Base-by-base conservation (phyloP, 139 green algal species). In the Desmodesmus armatus region DNA sequence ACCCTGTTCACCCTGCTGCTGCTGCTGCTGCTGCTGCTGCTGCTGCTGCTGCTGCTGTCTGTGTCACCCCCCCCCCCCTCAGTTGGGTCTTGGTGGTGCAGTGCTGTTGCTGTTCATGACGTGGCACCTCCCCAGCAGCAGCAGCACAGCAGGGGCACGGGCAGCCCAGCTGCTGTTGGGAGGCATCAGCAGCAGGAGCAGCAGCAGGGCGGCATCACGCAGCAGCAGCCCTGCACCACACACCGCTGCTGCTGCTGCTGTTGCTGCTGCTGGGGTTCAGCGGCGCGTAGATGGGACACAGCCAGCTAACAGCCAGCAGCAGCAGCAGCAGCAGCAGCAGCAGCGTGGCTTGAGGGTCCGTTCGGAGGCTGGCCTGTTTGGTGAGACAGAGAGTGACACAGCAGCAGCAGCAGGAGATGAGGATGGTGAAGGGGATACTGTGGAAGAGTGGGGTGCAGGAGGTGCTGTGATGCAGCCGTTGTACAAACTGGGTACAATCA, bases 21-120 rank as follows among this genome's bases (percentile, higher is more conserved):
- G 29, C 63, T 40, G 25, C 21, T 29, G 13, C 29, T 44, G 63
- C 9, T 72, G 63, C 58, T 72, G 29, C 60, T 69, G 19, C 67
- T 27, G 3, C 4, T 44, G 65, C 33, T 72, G 65, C 13, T 37
- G 6, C 58, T 69, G 58, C 4, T 72, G 63, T 7, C n/a, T n/a
- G n/a, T n/a, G n/a, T n/a, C n/a, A n/a, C n/a, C n/a, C n/a, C n/a
- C n/a, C n/a, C n/a, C n/a, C 35, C 6, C 15, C 9, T 33, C 66
- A 53, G 17, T 37, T 73, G 37, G 76, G 51, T 17, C 76, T 82
- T 3, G 47, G 27, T 40, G 76, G 29, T 2, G 76, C 55, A 53
- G 76, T 82, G 76, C 76, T 82, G 76, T 37, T 82, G 76, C 76
- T 82, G 37, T 82, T 82, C 40, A 58, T 58, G n/a, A 82, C 76